Conservation (phyloP, 768 basidiomycete genomes). For the Mycena maculata region DNA sequence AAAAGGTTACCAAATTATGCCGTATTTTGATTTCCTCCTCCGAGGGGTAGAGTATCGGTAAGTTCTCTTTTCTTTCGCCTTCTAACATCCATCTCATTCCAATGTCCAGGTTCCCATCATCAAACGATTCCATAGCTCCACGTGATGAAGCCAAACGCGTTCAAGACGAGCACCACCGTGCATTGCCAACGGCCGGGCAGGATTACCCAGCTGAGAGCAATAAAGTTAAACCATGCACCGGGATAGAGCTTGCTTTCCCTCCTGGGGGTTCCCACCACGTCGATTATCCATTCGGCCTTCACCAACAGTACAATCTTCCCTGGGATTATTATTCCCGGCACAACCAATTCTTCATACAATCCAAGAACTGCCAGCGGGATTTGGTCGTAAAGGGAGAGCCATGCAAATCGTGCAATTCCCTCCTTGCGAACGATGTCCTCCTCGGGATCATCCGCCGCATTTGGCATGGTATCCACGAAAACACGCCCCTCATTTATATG, state of each 20-base stretch:
- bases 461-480: constrained; percentile 28
- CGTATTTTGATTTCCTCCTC: too few species aligned
- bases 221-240: too few species aligned
- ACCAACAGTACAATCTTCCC: background rate
- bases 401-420: background rate
- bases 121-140: too few species aligned
- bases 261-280: background rate
- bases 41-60: too few species aligned
- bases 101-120: too few species aligned
- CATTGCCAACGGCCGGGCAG: too few species aligned
- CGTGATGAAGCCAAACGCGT: too few species aligned
- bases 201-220: too few species aligned
- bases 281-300: constrained; percentile 12
- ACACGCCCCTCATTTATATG: constrained; percentile 29
- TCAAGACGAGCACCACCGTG: too few species aligned
- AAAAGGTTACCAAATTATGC: too few species aligned
- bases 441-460: constrained; percentile 34
- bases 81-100: too few species aligned
- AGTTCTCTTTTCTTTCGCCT: too few species aligned
- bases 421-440: constrained; percentile 11
- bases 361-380: background rate
- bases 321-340: constrained; percentile 15
- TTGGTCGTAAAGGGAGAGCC: background rate
- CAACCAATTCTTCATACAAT: constrained; percentile 4
- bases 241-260: background rate